A percentile compares a stretch with the other conserved stretches of the same genome.
Conservation (phyloP, 2,329 filamentous ascomycete species). For the Hirsutella rhossiliensis region DNA sequence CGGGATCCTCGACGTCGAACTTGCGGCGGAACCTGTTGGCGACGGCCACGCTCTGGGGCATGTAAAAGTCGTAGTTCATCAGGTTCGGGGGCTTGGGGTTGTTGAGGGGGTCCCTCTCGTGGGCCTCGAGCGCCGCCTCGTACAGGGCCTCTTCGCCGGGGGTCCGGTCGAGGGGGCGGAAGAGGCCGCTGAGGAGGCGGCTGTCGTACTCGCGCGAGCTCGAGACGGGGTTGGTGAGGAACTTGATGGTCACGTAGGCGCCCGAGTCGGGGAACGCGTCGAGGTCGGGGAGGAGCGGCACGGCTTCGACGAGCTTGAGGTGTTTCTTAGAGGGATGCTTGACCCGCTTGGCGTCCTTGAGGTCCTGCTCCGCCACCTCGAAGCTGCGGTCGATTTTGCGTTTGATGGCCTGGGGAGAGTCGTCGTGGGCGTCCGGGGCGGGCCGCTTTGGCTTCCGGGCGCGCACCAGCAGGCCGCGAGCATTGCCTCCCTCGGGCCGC, state of each 20-base stretch:
- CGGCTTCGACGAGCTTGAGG: slow-evolving; percentile 46
- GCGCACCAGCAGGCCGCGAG: slow-evolving; percentile 22
- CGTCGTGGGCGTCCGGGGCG: slow-evolving; percentile 47
- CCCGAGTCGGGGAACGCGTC: slow-evolving; percentile 59
- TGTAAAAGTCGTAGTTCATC: slow-evolving; percentile 57
- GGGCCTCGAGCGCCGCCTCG: slow-evolving; percentile 36
- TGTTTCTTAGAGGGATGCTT: slow-evolving; percentile 47
- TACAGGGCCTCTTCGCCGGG: slow-evolving; percentile 41
- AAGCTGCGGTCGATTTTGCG: slow-evolving; percentile 55
- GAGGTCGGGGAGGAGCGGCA: slow-evolving; percentile 51
- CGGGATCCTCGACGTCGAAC: slow-evolving; percentile 45
- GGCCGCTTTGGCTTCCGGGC: slow-evolving; percentile 22
- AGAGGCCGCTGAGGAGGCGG: slow-evolving; percentile 48
- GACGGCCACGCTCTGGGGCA: slow-evolving; percentile 35
- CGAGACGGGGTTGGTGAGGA: slow-evolving; percentile 51
- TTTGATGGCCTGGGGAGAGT: slow-evolving; percentile 54
- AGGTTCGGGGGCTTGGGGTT: slow-evolving; percentile 43
- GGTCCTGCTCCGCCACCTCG: slow-evolving; percentile 37
- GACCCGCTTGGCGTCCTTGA: slow-evolving; percentile 40
- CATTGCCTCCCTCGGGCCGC: slow-evolving; percentile 32
- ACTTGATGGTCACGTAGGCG: slow-evolving; percentile 59
- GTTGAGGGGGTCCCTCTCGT: slow-evolving; percentile 43
- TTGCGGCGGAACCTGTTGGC: slow-evolving; percentile 45
- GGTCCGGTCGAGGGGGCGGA: slow-evolving; percentile 46
- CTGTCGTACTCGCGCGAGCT: slow-evolving; percentile 40